A percentile compares a stretch with the other conserved stretches of the same genome.
Conservation (phyloP, 345 rosid genomes). For the Populus ilicifolia region DNA sequence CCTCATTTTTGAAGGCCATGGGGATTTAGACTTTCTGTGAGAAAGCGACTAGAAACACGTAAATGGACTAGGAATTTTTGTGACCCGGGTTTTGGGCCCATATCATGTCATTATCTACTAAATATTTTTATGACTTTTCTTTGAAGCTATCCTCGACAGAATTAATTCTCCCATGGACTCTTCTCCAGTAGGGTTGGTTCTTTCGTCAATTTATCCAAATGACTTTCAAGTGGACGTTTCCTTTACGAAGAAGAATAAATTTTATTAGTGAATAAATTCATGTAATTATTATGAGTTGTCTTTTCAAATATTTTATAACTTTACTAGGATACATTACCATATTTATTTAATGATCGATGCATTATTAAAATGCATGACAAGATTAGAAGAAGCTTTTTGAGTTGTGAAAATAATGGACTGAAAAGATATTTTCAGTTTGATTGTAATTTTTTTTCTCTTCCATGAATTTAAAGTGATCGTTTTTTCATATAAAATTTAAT, state of each 20-base stretch:
- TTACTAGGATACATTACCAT: too few relatives aligned
- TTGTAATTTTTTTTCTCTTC: too few relatives aligned
- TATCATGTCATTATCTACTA: neutral
- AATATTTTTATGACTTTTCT: neutral
- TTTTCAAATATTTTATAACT: too few relatives aligned
- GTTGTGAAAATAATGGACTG: too few relatives aligned
- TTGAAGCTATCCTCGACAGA: neutral
- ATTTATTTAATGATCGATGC: too few relatives aligned
- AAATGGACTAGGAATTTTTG: neutral
- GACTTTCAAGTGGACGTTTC: neutral
- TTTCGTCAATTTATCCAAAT: neutral
- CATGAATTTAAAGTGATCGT: too few relatives aligned
- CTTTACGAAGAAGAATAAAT: neutral
- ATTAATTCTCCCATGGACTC: neutral
- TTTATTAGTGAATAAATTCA: neutral
- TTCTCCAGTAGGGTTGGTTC: neutral
- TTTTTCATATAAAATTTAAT: too few relatives aligned
- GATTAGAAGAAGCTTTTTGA: too few relatives aligned
- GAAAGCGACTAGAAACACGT: neutral
- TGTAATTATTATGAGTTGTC: too few relatives aligned
- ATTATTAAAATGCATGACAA: too few relatives aligned
- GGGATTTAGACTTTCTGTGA: neutral
- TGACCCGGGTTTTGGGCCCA: neutral
- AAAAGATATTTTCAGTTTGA: too few relatives aligned
- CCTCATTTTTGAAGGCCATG: neutral